Conservation (phyloP, 1,284 basidiomycete genomes). For the Ceratobasidium sp. region DNA sequence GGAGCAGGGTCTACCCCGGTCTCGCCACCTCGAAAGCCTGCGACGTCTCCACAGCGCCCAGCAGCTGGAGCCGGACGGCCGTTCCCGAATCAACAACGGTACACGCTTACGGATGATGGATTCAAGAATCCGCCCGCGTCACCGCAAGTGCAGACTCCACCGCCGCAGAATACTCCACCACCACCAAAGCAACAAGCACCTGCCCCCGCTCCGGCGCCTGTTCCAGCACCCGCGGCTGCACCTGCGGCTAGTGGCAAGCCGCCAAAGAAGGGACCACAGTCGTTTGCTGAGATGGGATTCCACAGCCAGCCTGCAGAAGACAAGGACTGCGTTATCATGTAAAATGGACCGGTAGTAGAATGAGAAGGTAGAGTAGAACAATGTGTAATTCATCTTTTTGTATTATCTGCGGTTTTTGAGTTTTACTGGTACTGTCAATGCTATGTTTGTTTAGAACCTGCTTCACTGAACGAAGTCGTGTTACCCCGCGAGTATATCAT, state of each 20-base stretch:
- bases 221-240: conserved; percentile 26
- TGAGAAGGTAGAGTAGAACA: not conserved
- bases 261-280: conserved; percentile 57
- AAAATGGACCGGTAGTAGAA: conserved; percentile 19
- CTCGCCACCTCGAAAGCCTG: not conserved
- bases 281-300: conserved; percentile 67
- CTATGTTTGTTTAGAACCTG: too few species aligned
- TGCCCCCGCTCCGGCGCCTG: conserved; percentile 16
- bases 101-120: conserved; percentile 36
- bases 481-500: too few species aligned
- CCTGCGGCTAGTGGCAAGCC: conserved; percentile 41
- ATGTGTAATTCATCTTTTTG: conserved; percentile 26
- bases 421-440: too few species aligned
- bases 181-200: not conserved
- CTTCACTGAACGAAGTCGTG: too few species aligned
- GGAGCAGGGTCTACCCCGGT: not conserved
- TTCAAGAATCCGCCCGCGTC: conserved; percentile 24
- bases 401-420: conserved; percentile 23
- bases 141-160: conserved; percentile 2
- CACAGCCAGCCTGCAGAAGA: conserved; percentile 59
- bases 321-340: conserved; percentile 61
- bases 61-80: conserved; percentile 11
- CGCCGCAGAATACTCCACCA: not conserved
- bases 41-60: conserved; percentile 23
- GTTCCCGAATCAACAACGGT: conserved; percentile 16